Evolutionary conservation across 2,329 filamentous ascomycete species (phyloP).

Genomic region (Neonectria coccinea): DNA sequence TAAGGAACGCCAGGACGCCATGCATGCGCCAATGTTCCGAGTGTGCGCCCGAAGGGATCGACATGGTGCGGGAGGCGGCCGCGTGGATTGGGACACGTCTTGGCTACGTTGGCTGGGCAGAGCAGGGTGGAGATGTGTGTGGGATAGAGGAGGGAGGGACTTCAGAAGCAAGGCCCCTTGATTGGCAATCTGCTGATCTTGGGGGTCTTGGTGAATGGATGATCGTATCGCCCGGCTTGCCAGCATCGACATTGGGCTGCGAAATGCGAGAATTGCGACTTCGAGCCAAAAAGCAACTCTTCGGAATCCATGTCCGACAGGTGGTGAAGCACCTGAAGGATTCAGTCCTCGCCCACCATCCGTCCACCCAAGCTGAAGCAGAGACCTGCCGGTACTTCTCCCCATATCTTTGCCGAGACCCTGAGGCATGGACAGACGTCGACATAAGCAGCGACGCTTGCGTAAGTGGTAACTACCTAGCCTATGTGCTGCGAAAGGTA

Average conservation of each 20-base stretch:
- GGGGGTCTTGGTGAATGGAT: slow-evolving; percentile 2
- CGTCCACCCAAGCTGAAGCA: not conserved
- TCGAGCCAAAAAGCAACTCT: not conserved
- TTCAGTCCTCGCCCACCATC: not conserved
- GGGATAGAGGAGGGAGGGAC: not conserved
- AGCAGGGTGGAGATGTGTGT: not conserved
- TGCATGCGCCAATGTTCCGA: slow-evolving; percentile 31
- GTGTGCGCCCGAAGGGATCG: slow-evolving; percentile 16
- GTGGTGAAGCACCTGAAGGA: not conserved
- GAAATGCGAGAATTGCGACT: not conserved
- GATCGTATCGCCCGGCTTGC: not conserved
- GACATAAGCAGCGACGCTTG: slow-evolving; percentile 9
- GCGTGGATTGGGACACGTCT: slow-evolving; percentile 16
- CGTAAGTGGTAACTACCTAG: not conserved
- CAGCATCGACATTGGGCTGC: not conserved
- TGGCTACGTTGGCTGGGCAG: slow-evolving; percentile 29
- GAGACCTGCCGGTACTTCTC: not conserved
- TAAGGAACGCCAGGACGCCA: slow-evolving; percentile 35
- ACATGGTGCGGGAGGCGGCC: slow-evolving; percentile 18
- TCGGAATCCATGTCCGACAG: no score
- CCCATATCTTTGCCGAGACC: not conserved
- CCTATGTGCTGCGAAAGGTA: not conserved
- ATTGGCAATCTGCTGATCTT: slow-evolving; percentile 17
- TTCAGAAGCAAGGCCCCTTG: slow-evolving; percentile 2
- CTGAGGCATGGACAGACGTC: slow-evolving; percentile 1